A percentile compares a stretch with the other conserved stretches of the same genome.
phyloP scores from a whole-genome alignment of 371 early-diverging fungal species.

The Chytridium lagenaria region DNA sequence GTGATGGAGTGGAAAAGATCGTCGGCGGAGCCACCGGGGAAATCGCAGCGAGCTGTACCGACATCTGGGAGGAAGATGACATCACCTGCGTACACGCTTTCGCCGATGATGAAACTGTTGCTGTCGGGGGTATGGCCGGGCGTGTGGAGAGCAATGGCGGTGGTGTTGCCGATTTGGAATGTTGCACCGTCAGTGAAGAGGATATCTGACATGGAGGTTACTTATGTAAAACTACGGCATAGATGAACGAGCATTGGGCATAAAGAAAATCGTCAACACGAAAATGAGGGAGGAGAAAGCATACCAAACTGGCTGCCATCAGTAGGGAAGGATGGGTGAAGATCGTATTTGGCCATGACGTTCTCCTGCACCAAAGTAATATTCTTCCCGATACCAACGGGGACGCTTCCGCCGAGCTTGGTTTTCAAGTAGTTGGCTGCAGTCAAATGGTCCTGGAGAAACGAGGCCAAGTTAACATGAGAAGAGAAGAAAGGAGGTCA shows the following conservation, averaged over 20 bases:
- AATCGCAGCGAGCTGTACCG: slow-evolving; percentile 46
- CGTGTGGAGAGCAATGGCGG: slow-evolving; percentile 14
- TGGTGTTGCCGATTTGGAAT: slow-evolving; percentile 27
- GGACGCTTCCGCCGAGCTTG: slow-evolving; percentile 18
- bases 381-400: slow-evolving; percentile 36
- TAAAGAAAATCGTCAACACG: slow-evolving; percentile 24
- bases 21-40: slow-evolving; percentile 38
- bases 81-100: slow-evolving; percentile 36
- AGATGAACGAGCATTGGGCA: slow-evolving; percentile 33
- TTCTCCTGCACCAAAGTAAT: slow-evolving; percentile 38
- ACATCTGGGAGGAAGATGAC: slow-evolving; percentile 44
- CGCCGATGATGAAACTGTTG: slow-evolving; percentile 33
- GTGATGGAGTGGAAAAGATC: slow-evolving; percentile 28
- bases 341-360: slow-evolving; percentile 22
- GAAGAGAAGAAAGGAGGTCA: not conserved
- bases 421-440: slow-evolving; percentile 34
- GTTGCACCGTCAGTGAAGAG: slow-evolving; percentile 30
- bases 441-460: slow-evolving; percentile 38
- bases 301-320: slow-evolving; percentile 39
- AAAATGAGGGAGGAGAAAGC: not conserved
- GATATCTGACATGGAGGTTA: slow-evolving; percentile 28
- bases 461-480: too few relatives aligned
- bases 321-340: not conserved
- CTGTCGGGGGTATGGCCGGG: slow-evolving; percentile 46
- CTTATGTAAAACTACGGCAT: slow-evolving; percentile 25